A percentile compares a stretch with the other conserved stretches of the same genome.
phyloP scores from a whole-genome alignment of 1,139 yeast genomes.

The Dujonia santamariae region DNA sequence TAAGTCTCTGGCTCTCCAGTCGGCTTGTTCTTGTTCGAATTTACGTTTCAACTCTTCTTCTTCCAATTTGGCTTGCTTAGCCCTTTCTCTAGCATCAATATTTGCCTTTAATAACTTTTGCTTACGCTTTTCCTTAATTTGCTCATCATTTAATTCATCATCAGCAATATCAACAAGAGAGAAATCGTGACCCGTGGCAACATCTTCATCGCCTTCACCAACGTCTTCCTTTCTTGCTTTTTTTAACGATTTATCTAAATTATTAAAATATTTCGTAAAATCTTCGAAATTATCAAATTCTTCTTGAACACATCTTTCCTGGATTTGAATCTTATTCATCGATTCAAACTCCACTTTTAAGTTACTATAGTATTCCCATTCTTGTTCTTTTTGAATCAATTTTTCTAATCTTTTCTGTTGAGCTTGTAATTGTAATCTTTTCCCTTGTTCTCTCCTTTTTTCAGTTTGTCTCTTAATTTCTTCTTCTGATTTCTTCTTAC shows the following conservation, averaged over 20 bases:
- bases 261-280: slow-evolving; percentile 63
- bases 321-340: slow-evolving; percentile 38
- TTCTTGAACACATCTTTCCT: slow-evolving; percentile 57
- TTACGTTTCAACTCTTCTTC: slow-evolving; percentile 55
- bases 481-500: slow-evolving; percentile 75
- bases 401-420: slow-evolving; percentile 80
- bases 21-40: slow-evolving; percentile 57
- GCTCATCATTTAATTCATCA: slow-evolving; percentile 74
- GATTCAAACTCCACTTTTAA: slow-evolving; percentile 52
- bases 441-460: slow-evolving; percentile 81
- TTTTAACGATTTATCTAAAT: slow-evolving; percentile 66
- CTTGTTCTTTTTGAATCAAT: slow-evolving; percentile 75
- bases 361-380: slow-evolving; percentile 64
- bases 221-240: slow-evolving; percentile 64
- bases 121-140: slow-evolving; percentile 80
- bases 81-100: slow-evolving; percentile 82
- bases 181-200: slow-evolving; percentile 48
- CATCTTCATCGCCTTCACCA: slow-evolving; percentile 49
- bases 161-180: slow-evolving; percentile 77
- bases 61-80: slow-evolving; percentile 66
- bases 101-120: slow-evolving; percentile 83
- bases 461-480: slow-evolving; percentile 76
- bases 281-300: slow-evolving; percentile 78
- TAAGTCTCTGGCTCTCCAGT: slow-evolving; percentile 75
- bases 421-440: slow-evolving; percentile 89